A percentile compares a stretch with the other conserved stretches of the same genome.
These are phyloP conservation scores for Ilyonectria sp. DNA, from an alignment of 2,329 filamentous ascomycete genomes.

Conservation along the genomic window DNA sequence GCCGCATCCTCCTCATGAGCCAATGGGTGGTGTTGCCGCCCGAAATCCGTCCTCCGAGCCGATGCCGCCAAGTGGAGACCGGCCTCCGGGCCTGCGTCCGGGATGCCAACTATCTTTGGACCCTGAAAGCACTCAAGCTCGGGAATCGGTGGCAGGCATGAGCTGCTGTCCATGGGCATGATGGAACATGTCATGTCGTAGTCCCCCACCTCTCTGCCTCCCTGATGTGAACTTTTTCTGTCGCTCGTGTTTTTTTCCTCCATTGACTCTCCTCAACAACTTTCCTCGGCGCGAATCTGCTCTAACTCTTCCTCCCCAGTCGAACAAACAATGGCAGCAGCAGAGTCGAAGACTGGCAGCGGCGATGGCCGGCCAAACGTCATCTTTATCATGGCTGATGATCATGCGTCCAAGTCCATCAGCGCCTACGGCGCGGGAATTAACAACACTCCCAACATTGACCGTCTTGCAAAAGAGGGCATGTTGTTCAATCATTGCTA, in stretches of 20 bases:
- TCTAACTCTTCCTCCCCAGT: not conserved
- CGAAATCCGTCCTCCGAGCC: slow-evolving; percentile 31
- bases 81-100: slow-evolving; percentile 29
- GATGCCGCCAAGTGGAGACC: slow-evolving; percentile 27
- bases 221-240: slow-evolving; percentile 5
- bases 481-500: slow-evolving; percentile 69
- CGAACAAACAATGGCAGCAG: slow-evolving; percentile 22
- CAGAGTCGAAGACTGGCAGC: not conserved
- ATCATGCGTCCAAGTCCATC: slow-evolving; percentile 67
- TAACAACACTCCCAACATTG: slow-evolving; percentile 66
- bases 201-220: slow-evolving; percentile 9
- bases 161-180: slow-evolving; percentile 10
- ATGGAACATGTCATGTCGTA: slow-evolving; percentile 14
- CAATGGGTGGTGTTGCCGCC: slow-evolving; percentile 27
- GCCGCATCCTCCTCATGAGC: not conserved
- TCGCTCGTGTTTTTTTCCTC: not conserved
- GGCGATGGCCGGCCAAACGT: slow-evolving; percentile 42
- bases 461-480: slow-evolving; percentile 64
- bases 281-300: not conserved
- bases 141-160: slow-evolving; percentile 31
- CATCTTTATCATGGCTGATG: slow-evolving; percentile 69
- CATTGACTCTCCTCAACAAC: not conserved
- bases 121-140: slow-evolving; percentile 31
- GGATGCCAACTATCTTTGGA: slow-evolving; percentile 9
- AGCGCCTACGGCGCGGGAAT: slow-evolving; percentile 65